These are phyloP conservation scores for Carex cristatella DNA, from an alignment of 176 grass and related monocot genomes.

Conservation along the genomic window DNA sequence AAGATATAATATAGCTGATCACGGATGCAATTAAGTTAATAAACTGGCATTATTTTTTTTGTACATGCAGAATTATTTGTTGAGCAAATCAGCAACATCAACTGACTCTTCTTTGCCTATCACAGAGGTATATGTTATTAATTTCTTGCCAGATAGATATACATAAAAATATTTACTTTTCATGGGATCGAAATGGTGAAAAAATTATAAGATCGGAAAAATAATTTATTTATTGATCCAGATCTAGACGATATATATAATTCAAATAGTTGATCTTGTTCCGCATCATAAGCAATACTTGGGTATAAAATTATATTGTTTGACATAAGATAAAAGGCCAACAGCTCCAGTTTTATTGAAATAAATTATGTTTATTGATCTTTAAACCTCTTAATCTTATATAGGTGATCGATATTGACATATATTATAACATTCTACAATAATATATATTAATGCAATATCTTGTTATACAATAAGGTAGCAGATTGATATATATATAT, in stretches of 20 bases:
- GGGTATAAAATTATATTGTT: too few relatives aligned
- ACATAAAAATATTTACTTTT: background rate
- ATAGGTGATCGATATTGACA: background rate
- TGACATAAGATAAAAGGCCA: background rate
- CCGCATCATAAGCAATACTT: too few relatives aligned
- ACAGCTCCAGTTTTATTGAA: background rate
- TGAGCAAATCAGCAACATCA: background rate
- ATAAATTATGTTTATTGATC: background rate
- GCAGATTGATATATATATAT: too few relatives aligned
- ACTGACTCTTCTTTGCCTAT: background rate
- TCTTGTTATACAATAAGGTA: background rate
- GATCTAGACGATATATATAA: background rate
- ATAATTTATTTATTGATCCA: background rate
- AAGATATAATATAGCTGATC: too few relatives aligned
- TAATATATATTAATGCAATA: background rate
- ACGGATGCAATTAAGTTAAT: too few relatives aligned
- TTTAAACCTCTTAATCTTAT: background rate
- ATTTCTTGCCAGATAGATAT: background rate
- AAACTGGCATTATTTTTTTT: background rate
- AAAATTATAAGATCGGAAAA: background rate
- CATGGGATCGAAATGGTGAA: background rate
- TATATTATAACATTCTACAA: background rate
- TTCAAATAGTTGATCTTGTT: background rate
- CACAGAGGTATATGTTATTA: background rate
- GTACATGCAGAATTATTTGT: background rate